Percentiles rank a stretch among this genome's conserved stretches.
Conservation (phyloP, 208 protist species). For the Wallacemonas sp. region DNA sequence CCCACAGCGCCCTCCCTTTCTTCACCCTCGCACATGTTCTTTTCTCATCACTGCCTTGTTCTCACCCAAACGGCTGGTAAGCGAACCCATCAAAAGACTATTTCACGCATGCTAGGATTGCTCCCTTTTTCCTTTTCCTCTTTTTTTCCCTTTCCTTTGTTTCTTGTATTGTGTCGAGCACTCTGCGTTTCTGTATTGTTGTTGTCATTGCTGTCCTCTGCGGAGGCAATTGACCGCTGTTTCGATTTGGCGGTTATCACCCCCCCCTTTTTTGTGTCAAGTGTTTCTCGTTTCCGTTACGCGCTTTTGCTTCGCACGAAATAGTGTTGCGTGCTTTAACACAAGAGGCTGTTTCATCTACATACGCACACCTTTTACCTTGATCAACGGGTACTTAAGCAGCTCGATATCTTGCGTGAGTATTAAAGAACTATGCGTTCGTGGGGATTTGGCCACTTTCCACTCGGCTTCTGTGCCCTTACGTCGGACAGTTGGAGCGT, state of each 20-base stretch:
- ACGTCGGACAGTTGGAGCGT: too few species aligned
- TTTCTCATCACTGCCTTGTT: background rate
- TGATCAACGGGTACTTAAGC: too few species aligned
- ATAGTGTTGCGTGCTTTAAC: too few species aligned
- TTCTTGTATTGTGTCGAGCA: background rate
- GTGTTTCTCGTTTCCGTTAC: background rate
- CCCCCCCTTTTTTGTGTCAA: background rate
- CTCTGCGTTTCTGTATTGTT: background rate
- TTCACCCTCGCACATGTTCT: background rate
- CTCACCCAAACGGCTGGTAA: background rate
- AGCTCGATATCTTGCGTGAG: too few species aligned
- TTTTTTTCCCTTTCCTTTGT: background rate
- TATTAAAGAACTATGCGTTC: too few species aligned
- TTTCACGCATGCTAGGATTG: background rate
- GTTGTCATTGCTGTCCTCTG: background rate
- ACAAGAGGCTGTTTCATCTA: too few species aligned
- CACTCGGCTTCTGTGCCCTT: too few species aligned
- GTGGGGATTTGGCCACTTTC: too few species aligned
- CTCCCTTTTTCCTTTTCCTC: background rate
- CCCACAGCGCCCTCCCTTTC: background rate
- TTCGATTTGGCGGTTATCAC: background rate
- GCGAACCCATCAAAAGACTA: constrained; percentile 7
- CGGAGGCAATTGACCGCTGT: background rate
- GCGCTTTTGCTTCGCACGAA: too few species aligned
- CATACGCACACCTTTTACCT: too few species aligned